Percentiles rank a stretch among this genome's conserved stretches.
phyloP scores from a whole-genome alignment of 495 filamentous ascomycete species.

The Aspergillus egyptiacus region DNA sequence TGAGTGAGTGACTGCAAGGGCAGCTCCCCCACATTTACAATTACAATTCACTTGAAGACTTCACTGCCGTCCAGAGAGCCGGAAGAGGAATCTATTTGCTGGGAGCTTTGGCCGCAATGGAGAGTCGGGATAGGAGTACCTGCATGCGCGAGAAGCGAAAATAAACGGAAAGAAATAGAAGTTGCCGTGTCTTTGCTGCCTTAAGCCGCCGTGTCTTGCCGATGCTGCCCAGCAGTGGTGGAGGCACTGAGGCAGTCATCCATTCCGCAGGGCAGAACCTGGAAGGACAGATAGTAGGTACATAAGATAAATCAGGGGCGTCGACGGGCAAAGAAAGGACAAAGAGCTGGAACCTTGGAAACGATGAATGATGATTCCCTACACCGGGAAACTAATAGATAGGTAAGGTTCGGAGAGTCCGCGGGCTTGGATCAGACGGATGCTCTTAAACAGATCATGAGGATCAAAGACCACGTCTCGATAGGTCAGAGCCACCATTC shows the following conservation, averaged over 20 bases:
- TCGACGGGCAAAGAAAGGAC: no score
- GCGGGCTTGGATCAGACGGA: background rate
- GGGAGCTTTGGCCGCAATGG: no score
- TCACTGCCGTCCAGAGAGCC: background rate
- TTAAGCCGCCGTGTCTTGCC: slow-evolving; percentile 13
- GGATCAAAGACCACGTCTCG: slow-evolving; percentile 1
- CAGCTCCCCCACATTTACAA: slow-evolving; percentile 1
- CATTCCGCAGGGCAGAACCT: background rate
- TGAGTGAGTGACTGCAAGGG: slow-evolving; percentile 6
- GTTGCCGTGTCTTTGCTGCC: background rate
- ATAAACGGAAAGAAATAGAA: background rate
- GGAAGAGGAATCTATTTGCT: no score
- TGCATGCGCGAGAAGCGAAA: background rate
- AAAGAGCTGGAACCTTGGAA: no score
- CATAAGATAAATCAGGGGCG: background rate
- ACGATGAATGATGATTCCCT: no score
- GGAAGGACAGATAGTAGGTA: background rate
- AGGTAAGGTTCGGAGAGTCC: background rate
- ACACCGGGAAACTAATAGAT: no score
- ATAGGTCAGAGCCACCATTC: background rate
- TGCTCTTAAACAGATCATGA: slow-evolving; percentile 5
- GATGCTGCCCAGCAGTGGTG: slow-evolving; percentile 12
- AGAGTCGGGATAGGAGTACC: no score
- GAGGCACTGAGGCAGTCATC: background rate
- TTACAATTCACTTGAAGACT: background rate